These are phyloP conservation scores for Echinosophora koreensis DNA, from an alignment of 306 rosid genomes.

Conservation along the genomic window DNA sequence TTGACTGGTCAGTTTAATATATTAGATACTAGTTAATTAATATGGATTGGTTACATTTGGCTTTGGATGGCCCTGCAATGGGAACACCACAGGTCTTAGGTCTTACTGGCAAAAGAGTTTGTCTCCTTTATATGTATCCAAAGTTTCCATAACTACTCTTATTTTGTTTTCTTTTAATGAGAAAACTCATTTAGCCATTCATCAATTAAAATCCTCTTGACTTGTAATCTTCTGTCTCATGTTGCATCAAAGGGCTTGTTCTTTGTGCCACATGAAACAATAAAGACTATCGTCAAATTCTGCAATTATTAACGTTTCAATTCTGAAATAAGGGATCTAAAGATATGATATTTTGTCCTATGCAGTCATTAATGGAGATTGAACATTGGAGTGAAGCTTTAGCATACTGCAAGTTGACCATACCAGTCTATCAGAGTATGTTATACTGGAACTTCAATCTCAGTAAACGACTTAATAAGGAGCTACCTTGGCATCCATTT, in stretches of 20 bases:
- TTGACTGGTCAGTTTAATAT: conserved; percentile 7
- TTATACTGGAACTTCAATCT: conserved; percentile 33
- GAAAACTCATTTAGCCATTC: conserved; percentile 29
- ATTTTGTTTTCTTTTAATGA: not conserved
- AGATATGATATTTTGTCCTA: conserved; percentile 26
- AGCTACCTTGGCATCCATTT: conserved; percentile 3
- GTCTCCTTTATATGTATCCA: conserved; percentile 4
- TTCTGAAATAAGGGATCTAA: conserved; percentile 25
- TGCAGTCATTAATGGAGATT: conserved; percentile 85
- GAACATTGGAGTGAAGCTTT: conserved; percentile 88
- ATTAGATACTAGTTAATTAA: conserved; percentile 9
- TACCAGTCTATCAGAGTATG: conserved; percentile 87
- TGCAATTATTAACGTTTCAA: conserved; percentile 33
- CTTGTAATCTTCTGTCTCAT: conserved; percentile 28
- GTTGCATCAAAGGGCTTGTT: conserved; percentile 22
- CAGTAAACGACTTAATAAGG: conserved; percentile 21
- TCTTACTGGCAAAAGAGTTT: conserved; percentile 20
- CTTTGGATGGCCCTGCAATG: conserved; percentile 27
- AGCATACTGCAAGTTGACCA: conserved; percentile 82
- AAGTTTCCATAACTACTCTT: not conserved
- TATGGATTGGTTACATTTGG: conserved; percentile 6
- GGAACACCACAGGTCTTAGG: not conserved
- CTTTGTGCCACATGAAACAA: conserved; percentile 37
- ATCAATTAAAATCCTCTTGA: not conserved
- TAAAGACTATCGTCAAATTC: conserved; percentile 18